Evolutionary conservation across 768 basidiomycete species (phyloP), one percentile per base, ranked within the genome.

Genomic region (Mycena rebaudengoi): DNA sequence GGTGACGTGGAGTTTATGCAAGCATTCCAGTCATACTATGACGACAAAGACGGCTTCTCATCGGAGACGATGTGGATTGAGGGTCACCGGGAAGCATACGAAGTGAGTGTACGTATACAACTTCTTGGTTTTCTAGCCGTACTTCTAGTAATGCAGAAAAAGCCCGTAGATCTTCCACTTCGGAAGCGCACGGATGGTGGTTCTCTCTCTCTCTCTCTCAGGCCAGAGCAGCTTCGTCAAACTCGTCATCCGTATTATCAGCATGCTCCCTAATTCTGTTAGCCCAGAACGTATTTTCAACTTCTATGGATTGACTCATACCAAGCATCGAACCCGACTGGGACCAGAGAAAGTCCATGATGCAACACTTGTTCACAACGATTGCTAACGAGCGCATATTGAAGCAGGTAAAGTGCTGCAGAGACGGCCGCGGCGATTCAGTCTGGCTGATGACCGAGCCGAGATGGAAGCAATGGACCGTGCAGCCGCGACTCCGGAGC

Each of bases 281-380:
- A 69, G 69, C 28, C 62, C 56, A 26, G 76, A 77, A 62, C 69
- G 73, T 20, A 26, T 71, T 28, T 76, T 75, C 63, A 76, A 73
- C 59, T 37, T 28, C 7, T 68, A 70, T 41, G 74, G 75, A 18
- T 56, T 66, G 37, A 72, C 69, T 20, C 73, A 76, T 48, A 76
- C 71, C 16, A 74, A 74, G 44, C 62, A 29, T 5, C 69, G 70
- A 20, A 75, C 71, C 46, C 57, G 68, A 5, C 62, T 72, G 6
- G 12, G 33, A 4, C 48, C 48, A n/a, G 43, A 72, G 26, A 69
- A 65, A 41, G 66, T 69, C 26, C 70, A 66, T 32, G 68, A 71
- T 41, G 61, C 63, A 3, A 39, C 57, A 4, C 18, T 69, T 18
- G 45, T 72, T n/a, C 46, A 46, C 5, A 20, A 20, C 12, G 57